Percentiles rank a stretch among this genome's conserved stretches.
phyloP scores from a whole-genome alignment of 1,284 basidiomycete species.

The Xanthoconium separans region DNA sequence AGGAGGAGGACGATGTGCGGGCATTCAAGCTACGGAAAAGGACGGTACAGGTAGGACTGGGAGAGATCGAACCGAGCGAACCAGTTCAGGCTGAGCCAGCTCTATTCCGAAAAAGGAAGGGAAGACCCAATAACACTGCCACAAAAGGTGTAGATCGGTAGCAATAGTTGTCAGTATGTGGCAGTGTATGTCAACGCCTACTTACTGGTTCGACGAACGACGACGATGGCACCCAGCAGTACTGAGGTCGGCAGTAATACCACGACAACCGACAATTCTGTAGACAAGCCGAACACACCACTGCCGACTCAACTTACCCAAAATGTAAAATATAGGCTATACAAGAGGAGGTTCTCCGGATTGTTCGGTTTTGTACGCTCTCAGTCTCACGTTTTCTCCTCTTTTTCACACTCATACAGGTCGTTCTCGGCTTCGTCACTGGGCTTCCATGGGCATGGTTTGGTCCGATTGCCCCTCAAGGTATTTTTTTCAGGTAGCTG shows the following conservation, averaged over 20 bases:
- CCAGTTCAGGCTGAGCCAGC: constrained; percentile 4
- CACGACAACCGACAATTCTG: not conserved
- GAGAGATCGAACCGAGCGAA: constrained; percentile 44
- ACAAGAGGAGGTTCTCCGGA: constrained; percentile 66
- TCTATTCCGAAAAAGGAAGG: constrained; percentile 25
- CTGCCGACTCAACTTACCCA: not conserved
- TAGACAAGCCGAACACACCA: not conserved
- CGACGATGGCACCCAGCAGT: not conserved
- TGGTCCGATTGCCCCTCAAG: constrained; percentile 68
- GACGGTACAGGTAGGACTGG: constrained; percentile 53
- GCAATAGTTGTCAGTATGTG: too few relatives aligned
- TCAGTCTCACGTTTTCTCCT: not conserved
- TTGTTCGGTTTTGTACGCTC: constrained; percentile 56
- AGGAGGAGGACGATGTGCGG: constrained; percentile 32
- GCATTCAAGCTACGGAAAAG: constrained; percentile 68
- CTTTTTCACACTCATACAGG: constrained; percentile 36
- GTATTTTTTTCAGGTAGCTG: constrained; percentile 34
- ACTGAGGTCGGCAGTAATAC: not conserved
- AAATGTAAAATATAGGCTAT: constrained; percentile 49
- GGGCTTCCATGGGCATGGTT: constrained; percentile 74
- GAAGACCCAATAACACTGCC: not conserved
- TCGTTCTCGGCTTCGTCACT: constrained; percentile 56
- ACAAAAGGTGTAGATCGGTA: not conserved
- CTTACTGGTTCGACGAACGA: not conserved
- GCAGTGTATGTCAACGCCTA: too few relatives aligned